Base-by-base conservation (phyloP, 768 basidiomycete genomes). In the Pleurotus pulmonarius region DNA sequence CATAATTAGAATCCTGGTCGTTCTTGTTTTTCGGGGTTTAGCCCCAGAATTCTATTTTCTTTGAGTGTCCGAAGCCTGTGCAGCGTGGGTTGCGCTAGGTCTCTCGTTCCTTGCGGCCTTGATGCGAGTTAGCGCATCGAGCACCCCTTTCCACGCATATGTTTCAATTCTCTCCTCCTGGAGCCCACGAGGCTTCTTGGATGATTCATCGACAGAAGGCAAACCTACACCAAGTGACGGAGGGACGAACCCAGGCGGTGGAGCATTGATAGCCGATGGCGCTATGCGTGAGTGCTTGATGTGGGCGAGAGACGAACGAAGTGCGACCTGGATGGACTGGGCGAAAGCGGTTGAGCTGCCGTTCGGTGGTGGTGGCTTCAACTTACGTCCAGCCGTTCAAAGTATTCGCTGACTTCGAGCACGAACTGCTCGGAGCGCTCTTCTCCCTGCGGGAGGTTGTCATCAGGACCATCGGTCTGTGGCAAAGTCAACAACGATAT, bases 401-500 rank as follows among this genome's bases (percentile, higher is more conserved):
- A 93, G 69, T 92, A 92, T 65, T 91, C 88, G 74, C 86, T 87
- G 51, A 88, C 88, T 73, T 92, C 88, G 41, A 87, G 76, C 40
- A 92, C 90, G 61, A 93, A 92, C 64, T 90, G 87, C 65, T 92
- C 89, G 12, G 88, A 90, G 37, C 90, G 79, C 69, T 93, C 90
- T 58, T 87, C 90, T 40, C 89, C 90, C 63, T 88, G 86, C 2
- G 90, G 89, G 6, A 92, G 77, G 55, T 72, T 76, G 52, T 88
- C 86, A 5, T 82, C 82, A 3, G 84, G 79, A 0, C 69, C 77
- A 65, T 92, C 90, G 3, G 89, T 90, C 69, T 92, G 90, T 1
- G 90, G 90, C n/a, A 93, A 74, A 1, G 90, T 87, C 47, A 93
- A 77, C 49, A 92, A 77, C 5, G 88, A 86, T 56, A 91, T 85